Evolutionary conservation across 2,329 filamentous ascomycete genomes (phyloP).

Genomic region (Fusarium redolens): DNA sequence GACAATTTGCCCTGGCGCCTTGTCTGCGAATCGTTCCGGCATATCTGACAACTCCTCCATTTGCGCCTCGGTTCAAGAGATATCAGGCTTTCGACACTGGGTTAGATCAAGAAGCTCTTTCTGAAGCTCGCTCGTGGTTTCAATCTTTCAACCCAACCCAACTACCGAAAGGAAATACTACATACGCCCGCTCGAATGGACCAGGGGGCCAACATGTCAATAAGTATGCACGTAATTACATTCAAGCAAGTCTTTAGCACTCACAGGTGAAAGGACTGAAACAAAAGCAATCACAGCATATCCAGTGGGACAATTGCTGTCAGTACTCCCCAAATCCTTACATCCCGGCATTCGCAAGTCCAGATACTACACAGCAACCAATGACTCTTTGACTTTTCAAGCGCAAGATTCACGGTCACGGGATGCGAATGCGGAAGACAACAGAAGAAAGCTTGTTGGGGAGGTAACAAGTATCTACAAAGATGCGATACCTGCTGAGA

Average conservation of each 20-base stretch:
- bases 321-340: constrained; percentile 60
- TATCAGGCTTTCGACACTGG: constrained; percentile 62
- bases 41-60: neutral
- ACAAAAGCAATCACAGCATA: constrained; percentile 68
- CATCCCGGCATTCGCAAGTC: constrained; percentile 61
- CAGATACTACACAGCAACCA: constrained; percentile 64
- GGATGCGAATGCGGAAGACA: constrained; percentile 64
- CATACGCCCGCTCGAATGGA: constrained; percentile 68
- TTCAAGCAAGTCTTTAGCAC: constrained; percentile 55
- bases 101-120: constrained; percentile 62
- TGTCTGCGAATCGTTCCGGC: neutral
- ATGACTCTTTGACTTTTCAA: constrained; percentile 65
- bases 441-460: constrained; percentile 60
- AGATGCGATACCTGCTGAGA: constrained; percentile 59
- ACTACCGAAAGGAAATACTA: constrained; percentile 64
- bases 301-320: constrained; percentile 59
- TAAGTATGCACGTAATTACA: constrained; percentile 58
- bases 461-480: constrained; percentile 62
- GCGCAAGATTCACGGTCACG: constrained; percentile 66
- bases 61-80: constrained; percentile 47
- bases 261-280: constrained; percentile 65
- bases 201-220: constrained; percentile 73
- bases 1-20: constrained; percentile 2
- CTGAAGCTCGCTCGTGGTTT: constrained; percentile 65
- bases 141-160: constrained; percentile 55